Conservation (phyloP, 2,329 filamentous ascomycete species). For the Hypomyces perniciosus region DNA sequence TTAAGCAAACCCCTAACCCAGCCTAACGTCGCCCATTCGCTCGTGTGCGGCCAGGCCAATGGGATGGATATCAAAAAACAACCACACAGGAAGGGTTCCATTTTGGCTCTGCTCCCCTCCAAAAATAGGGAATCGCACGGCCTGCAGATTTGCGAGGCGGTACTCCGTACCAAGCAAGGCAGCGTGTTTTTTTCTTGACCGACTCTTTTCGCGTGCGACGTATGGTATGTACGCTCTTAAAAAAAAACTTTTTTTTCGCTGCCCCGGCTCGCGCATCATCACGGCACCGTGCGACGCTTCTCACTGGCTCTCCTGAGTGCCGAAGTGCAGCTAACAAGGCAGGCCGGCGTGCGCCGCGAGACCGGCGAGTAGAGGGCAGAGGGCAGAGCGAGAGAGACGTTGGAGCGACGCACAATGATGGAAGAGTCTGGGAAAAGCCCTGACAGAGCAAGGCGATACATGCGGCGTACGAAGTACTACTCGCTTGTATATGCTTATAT, state of each 20-base stretch:
- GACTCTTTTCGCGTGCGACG: conserved; percentile 12
- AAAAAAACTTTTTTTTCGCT: background rate
- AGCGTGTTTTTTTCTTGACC: conserved; percentile 3
- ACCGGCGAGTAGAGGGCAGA: conserved; percentile 3
- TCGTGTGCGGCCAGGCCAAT: background rate
- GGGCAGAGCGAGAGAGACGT: background rate
- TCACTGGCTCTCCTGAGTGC: conserved; percentile 8
- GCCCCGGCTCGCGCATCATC: conserved; percentile 8
- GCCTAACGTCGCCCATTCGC: conserved; percentile 8
- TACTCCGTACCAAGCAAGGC: background rate
- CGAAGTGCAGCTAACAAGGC: conserved; percentile 3
- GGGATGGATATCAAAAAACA: conserved; percentile 2
- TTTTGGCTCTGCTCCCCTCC: conserved; percentile 2
- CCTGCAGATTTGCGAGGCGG: conserved; percentile 4
- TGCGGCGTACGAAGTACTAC: too few relatives aligned
- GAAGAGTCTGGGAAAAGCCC: conserved; percentile 1
- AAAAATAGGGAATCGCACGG: conserved; percentile 5
- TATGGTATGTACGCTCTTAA: background rate
- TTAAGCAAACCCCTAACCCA: conserved; percentile 6
- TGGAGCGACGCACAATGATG: conserved; percentile 13
- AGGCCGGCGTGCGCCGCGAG: conserved; percentile 4
- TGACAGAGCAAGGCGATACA: too few relatives aligned
- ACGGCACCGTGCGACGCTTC: conserved; percentile 1
- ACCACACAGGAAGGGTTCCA: background rate
- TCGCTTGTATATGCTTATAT: too few relatives aligned